These are phyloP conservation scores for Gentiana macrophylla DNA, from an alignment of 257 asterid species.

Conservation along the genomic window DNA sequence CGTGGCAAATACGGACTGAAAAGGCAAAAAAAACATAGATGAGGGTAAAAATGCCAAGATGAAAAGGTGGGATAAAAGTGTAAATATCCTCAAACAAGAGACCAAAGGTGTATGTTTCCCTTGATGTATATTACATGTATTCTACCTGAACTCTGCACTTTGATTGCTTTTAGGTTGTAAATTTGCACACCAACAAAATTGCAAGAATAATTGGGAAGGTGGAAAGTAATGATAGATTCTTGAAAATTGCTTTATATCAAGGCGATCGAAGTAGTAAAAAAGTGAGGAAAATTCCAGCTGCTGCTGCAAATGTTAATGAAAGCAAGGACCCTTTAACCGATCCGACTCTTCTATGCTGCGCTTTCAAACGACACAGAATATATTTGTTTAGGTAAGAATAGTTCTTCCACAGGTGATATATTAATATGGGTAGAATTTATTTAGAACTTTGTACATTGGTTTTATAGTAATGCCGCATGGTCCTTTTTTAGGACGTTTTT, in stretches of 20 bases:
- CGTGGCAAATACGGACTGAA: too few relatives aligned
- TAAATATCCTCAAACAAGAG: too few relatives aligned
- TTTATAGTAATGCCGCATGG: neutral
- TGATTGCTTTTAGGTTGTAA: slow-evolving; percentile 46
- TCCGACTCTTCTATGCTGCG: slow-evolving; percentile 95
- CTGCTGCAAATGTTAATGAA: slow-evolving; percentile 82
- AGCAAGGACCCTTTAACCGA: slow-evolving; percentile 85
- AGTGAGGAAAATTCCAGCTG: slow-evolving; percentile 83
- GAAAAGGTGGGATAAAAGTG: too few relatives aligned
- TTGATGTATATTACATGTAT: neutral
- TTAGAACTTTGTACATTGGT: too few relatives aligned
- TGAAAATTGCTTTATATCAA: slow-evolving; percentile 92
- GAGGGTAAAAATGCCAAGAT: too few relatives aligned
- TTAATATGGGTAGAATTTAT: too few relatives aligned
- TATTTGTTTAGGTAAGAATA: slow-evolving; percentile 75
- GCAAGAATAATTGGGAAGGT: slow-evolving; percentile 92
- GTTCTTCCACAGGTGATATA: too few relatives aligned
- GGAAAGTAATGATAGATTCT: slow-evolving; percentile 92
- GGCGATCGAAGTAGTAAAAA: slow-evolving; percentile 87
- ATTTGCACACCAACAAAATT: slow-evolving; percentile 88
- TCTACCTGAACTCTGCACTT: slow-evolving; percentile 1
- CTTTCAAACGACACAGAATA: slow-evolving; percentile 95
- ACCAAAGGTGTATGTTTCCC: too few relatives aligned
- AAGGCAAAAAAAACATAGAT: too few relatives aligned
- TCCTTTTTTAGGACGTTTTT: neutral